These are phyloP conservation scores for Eutypella sp. DNA, from an alignment of 2,329 filamentous ascomycete genomes.

Conservation along the genomic window DNA sequence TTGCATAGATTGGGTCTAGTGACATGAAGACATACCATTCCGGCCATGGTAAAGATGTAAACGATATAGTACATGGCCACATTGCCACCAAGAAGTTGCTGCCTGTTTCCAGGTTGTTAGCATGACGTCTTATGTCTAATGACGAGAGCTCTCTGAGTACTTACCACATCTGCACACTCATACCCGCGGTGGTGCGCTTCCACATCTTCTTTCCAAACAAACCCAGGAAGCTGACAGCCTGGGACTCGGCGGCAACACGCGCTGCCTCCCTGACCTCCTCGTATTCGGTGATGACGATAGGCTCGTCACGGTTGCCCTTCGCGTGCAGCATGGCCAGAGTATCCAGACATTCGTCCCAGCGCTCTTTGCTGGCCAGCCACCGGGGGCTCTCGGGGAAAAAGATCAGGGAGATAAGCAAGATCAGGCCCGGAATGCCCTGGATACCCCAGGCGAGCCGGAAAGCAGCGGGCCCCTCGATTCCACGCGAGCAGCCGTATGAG, in stretches of 20 bases:
- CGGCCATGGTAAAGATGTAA: slow-evolving; percentile 59
- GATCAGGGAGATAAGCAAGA: slow-evolving; percentile 50
- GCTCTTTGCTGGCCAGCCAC: slow-evolving; percentile 46
- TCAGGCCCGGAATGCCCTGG: slow-evolving; percentile 29
- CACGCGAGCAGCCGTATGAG: slow-evolving; percentile 56
- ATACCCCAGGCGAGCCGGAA: slow-evolving; percentile 60
- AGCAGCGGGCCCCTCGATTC: slow-evolving; percentile 46
- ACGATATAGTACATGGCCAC: slow-evolving; percentile 58
- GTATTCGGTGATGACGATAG: slow-evolving; percentile 41
- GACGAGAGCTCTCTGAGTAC: not conserved
- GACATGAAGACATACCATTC: slow-evolving; percentile 28
- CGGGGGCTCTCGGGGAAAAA: slow-evolving; percentile 55
- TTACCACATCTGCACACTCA: slow-evolving; percentile 46
- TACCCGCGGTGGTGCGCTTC: slow-evolving; percentile 46
- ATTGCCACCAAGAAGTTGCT: slow-evolving; percentile 53
- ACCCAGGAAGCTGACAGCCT: slow-evolving; percentile 34
- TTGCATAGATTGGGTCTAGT: not conserved
- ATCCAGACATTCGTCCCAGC: slow-evolving; percentile 30
- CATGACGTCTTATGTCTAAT: not conserved
- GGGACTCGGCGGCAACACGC: slow-evolving; percentile 31
- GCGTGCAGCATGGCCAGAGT: slow-evolving; percentile 12
- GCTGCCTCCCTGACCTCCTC: slow-evolving; percentile 28
- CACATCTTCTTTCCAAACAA: slow-evolving; percentile 44
- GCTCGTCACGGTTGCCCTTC: slow-evolving; percentile 29
- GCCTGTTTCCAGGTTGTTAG: slow-evolving; percentile 25